phyloP scores from a whole-genome alignment of 768 basidiomycete genomes.

The Rhodosporidiobolus sp. region DNA sequence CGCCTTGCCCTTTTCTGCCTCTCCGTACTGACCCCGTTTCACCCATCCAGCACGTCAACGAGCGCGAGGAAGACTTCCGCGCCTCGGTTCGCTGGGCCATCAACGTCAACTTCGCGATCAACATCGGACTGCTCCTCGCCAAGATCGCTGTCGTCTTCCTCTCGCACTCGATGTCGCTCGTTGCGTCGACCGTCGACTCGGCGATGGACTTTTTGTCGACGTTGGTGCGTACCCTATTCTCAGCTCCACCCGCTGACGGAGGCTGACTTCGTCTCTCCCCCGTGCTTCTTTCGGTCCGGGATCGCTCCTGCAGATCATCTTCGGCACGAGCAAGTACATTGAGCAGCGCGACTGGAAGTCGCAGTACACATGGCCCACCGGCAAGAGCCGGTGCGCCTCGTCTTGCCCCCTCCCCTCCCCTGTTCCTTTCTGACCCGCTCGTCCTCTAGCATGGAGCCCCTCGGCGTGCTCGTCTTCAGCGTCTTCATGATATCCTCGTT shows the following conservation, averaged over 20 bases:
- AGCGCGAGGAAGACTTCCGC: conserved; percentile 20
- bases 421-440: conserved; percentile 39
- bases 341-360: conserved; percentile 38
- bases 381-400: not conserved
- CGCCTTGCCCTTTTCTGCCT: too few relatives aligned
- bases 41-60: not conserved
- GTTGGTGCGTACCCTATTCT: conserved; percentile 34
- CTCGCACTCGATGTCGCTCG: conserved; percentile 51
- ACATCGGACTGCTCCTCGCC: conserved; percentile 49
- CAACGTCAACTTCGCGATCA: conserved; percentile 45
- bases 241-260: too few relatives aligned
- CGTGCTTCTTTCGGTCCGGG: not conserved
- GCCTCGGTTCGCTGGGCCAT: conserved; percentile 34
- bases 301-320: conserved; percentile 45
- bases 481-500: conserved; percentile 51
- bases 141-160: conserved; percentile 51
- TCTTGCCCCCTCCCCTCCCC: not conserved
- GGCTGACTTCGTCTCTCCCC: too few relatives aligned
- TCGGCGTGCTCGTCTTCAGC: conserved; percentile 51
- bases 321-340: conserved; percentile 48
- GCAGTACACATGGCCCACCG: conserved; percentile 31
- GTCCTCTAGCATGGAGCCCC: conserved; percentile 50
- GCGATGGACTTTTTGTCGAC: conserved; percentile 52
- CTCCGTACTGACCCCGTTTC: not conserved
- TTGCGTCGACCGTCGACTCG: conserved; percentile 51